These are phyloP conservation scores for Aureobasidium subglaciale DNA, from an alignment of 2,329 filamentous ascomycete genomes.

Conservation along the genomic window DNA sequence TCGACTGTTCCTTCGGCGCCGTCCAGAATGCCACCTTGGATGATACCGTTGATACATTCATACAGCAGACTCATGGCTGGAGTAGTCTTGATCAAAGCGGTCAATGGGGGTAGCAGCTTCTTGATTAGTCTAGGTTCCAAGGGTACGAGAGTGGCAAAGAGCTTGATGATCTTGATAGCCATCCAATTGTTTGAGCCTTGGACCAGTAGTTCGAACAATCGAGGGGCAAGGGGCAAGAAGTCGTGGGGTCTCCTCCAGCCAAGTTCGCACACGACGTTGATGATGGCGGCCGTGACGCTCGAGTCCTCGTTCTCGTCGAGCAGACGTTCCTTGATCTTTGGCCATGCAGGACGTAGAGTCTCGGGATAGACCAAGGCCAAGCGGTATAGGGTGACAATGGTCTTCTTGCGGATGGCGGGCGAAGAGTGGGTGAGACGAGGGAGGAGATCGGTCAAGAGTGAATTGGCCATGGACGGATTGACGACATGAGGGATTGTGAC, in stretches of 20 bases:
- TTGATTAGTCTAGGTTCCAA: slow-evolving; percentile 84
- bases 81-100: slow-evolving; percentile 87
- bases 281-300: slow-evolving; percentile 89
- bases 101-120: slow-evolving; percentile 84
- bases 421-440: slow-evolving; percentile 82
- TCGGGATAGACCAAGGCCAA: slow-evolving; percentile 95
- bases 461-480: slow-evolving; percentile 84
- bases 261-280: slow-evolving; percentile 94
- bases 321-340: slow-evolving; percentile 89
- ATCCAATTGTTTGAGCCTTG: slow-evolving; percentile 98
- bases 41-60: slow-evolving; percentile 97
- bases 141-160: slow-evolving; percentile 91
- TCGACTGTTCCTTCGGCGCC: slow-evolving; percentile 72
- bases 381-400: slow-evolving; percentile 87
- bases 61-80: slow-evolving; percentile 97
- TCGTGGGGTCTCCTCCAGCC: slow-evolving; percentile 91
- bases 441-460: slow-evolving; percentile 76
- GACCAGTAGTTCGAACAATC: slow-evolving; percentile 86
- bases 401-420: slow-evolving; percentile 85
- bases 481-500: slow-evolving; percentile 90
- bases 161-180: slow-evolving; percentile 98
- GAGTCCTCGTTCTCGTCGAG: slow-evolving; percentile 86
- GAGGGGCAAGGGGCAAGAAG: slow-evolving; percentile 83
- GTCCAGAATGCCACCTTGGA: slow-evolving; percentile 88
- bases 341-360: slow-evolving; percentile 85